A percentile compares a stretch with the other conserved stretches of the same genome.
These are phyloP conservation scores for Apiotrichum brassicae DNA, from an alignment of 1,284 basidiomycete genomes.

Conservation along the genomic window DNA sequence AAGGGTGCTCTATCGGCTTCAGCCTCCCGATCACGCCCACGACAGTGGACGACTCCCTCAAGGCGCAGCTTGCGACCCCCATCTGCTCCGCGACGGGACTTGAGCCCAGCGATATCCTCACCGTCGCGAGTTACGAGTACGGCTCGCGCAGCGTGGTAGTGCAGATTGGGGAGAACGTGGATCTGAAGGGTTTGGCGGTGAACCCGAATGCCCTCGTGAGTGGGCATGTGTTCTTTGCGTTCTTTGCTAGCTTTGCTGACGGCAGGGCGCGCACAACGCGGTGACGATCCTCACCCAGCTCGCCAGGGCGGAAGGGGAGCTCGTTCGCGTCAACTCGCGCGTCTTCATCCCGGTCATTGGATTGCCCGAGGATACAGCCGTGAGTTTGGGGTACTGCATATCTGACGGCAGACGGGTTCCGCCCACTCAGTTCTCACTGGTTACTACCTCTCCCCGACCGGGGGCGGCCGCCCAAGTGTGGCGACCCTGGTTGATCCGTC, in stretches of 20 bases:
- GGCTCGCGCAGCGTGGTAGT: background rate
- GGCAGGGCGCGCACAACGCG: background rate
- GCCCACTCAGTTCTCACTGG: constrained; percentile 29
- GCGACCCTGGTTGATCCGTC: background rate
- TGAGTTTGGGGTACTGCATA: constrained; percentile 12
- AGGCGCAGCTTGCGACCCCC: background rate
- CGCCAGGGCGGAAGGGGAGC: background rate
- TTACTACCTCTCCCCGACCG: constrained; percentile 24
- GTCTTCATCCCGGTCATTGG: constrained; percentile 29
- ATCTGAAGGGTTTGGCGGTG: constrained; percentile 4
- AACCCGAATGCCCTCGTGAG: background rate
- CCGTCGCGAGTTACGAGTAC: constrained; percentile 1
- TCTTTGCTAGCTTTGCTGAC: background rate
- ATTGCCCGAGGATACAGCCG: constrained; percentile 37
- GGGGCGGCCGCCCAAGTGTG: background rate
- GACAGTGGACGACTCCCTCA: background rate
- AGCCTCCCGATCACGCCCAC: constrained; percentile 58
- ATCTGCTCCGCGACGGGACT: background rate
- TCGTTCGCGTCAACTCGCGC: constrained; percentile 17
- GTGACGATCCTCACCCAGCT: constrained; percentile 27
- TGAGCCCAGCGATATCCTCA: background rate
- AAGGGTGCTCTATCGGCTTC: constrained; percentile 55
- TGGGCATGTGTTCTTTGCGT: background rate
- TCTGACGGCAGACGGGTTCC: constrained; percentile 19
- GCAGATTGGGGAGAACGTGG: background rate